phyloP scores from a whole-genome alignment of 2,329 filamentous ascomycete genomes.

The Scorias spongiosa region DNA sequence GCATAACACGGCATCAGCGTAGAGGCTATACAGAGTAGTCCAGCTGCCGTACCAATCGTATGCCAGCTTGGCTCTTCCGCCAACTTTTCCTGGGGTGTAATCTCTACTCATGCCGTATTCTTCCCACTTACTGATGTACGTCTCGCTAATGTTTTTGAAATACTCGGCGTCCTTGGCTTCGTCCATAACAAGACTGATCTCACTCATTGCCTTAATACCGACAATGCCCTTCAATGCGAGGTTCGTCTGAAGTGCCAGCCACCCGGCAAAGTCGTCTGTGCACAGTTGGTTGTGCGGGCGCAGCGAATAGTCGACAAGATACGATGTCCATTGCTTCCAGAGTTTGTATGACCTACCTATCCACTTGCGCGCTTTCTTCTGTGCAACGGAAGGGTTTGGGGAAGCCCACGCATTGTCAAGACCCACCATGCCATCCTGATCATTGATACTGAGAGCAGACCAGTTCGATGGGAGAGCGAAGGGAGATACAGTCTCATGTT shows the following conservation, averaged over 20 bases:
- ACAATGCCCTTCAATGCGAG: slow-evolving; percentile 73
- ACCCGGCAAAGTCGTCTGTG: slow-evolving; percentile 73
- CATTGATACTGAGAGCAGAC: background rate
- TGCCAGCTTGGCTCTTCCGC: slow-evolving; percentile 59
- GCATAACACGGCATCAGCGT: slow-evolving; percentile 64
- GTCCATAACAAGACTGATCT: slow-evolving; percentile 48
- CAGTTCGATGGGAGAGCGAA: slow-evolving; percentile 33
- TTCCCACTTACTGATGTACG: slow-evolving; percentile 61
- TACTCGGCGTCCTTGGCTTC: slow-evolving; percentile 41
- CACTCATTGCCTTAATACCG: slow-evolving; percentile 63
- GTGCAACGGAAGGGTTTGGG: slow-evolving; percentile 29
- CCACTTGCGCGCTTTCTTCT: slow-evolving; percentile 46
- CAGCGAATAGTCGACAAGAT: slow-evolving; percentile 59
- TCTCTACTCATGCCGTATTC: slow-evolving; percentile 53
- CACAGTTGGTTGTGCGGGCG: slow-evolving; percentile 64
- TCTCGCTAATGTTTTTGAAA: slow-evolving; percentile 44
- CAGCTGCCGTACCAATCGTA: slow-evolving; percentile 71
- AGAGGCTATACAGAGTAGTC: slow-evolving; percentile 78
- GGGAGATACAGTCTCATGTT: slow-evolving; percentile 26
- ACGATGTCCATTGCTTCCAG: slow-evolving; percentile 65
- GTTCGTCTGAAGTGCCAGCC: slow-evolving; percentile 65
- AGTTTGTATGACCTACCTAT: slow-evolving; percentile 54
- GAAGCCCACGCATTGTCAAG: slow-evolving; percentile 49
- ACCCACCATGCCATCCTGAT: slow-evolving; percentile 33
- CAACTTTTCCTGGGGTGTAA: slow-evolving; percentile 9